phyloP scores from a whole-genome alignment of 1,284 basidiomycete genomes.

The Leccinum griseonigrum region DNA sequence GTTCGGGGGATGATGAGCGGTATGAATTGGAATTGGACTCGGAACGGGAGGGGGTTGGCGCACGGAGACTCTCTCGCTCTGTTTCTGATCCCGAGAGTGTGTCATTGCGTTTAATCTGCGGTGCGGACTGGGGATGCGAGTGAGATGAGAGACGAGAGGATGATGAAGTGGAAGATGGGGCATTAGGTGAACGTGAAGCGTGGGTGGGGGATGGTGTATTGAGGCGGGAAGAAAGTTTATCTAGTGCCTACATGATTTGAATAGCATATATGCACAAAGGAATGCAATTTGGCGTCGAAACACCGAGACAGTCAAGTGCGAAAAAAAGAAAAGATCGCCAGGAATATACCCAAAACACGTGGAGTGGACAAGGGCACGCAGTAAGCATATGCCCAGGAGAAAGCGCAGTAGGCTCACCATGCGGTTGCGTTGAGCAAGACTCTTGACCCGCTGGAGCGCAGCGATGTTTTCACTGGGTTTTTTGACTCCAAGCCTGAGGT shows the following conservation, averaged over 20 bases:
- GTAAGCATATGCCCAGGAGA: slow-evolving; percentile 10
- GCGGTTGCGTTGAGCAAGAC: slow-evolving; percentile 66
- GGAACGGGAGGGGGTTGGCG: slow-evolving; percentile 31
- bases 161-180: slow-evolving; percentile 31
- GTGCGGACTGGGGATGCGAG: slow-evolving; percentile 24
- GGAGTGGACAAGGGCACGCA: slow-evolving; percentile 19
- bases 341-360: slow-evolving; percentile 26
- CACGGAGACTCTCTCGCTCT: slow-evolving; percentile 57
- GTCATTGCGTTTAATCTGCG: slow-evolving; percentile 27
- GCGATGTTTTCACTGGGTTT: slow-evolving; percentile 50
- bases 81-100: slow-evolving; percentile 74
- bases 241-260: slow-evolving; percentile 49
- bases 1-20: slow-evolving; percentile 41
- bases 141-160: slow-evolving; percentile 33
- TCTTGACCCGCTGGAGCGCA: slow-evolving; percentile 65
- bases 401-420: slow-evolving; percentile 45
- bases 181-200: slow-evolving; percentile 35
- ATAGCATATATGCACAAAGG: slow-evolving; percentile 20
- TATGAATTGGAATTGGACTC: slow-evolving; percentile 34
- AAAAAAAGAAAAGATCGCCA: slow-evolving; percentile 13
- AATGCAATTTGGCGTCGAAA: slow-evolving; percentile 6
- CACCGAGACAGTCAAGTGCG: slow-evolving; percentile 1
- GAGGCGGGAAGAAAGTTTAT: slow-evolving; percentile 59
- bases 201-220: slow-evolving; percentile 41
- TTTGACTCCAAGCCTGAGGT: slow-evolving; percentile 38